Conservation (phyloP, 306 rosid species). For the Trifolium subterraneum region DNA sequence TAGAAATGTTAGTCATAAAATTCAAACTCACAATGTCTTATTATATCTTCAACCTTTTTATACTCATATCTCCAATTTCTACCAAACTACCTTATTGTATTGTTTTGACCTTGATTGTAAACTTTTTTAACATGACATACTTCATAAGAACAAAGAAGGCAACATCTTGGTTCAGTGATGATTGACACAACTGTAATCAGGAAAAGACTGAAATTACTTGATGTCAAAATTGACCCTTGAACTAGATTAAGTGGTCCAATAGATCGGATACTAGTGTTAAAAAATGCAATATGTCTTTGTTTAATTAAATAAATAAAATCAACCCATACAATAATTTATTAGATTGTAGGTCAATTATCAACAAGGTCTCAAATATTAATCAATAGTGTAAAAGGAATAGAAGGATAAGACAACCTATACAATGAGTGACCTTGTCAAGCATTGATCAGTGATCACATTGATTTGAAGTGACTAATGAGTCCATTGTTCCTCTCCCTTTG, state of each 20-base stretch:
- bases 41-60: too few species aligned
- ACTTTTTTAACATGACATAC: not conserved
- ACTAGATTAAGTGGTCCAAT: too few species aligned
- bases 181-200: too few species aligned
- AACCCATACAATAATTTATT: not conserved
- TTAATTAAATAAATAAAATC: not conserved
- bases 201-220: too few species aligned
- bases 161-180: too few species aligned
- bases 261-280: too few species aligned
- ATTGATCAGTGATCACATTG: constrained; percentile 38
- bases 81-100: not conserved
- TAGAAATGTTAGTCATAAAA: not conserved
- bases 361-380: constrained; percentile 23
- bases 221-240: too few species aligned
- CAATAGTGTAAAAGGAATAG: not conserved
- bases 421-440: constrained; percentile 25
- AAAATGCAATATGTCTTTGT: not conserved
- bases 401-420: constrained; percentile 39
- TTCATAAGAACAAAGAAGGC: not conserved
- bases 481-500: constrained; percentile 37
- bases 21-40: not conserved
- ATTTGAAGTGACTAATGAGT: constrained; percentile 43
- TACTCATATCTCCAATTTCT: not conserved
- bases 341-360: constrained; percentile 5
- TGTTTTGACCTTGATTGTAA: not conserved